These are phyloP conservation scores for Teratosphaeria pseudoeucalypti DNA, from an alignment of 2,329 filamentous ascomycete genomes.

Conservation along the genomic window DNA sequence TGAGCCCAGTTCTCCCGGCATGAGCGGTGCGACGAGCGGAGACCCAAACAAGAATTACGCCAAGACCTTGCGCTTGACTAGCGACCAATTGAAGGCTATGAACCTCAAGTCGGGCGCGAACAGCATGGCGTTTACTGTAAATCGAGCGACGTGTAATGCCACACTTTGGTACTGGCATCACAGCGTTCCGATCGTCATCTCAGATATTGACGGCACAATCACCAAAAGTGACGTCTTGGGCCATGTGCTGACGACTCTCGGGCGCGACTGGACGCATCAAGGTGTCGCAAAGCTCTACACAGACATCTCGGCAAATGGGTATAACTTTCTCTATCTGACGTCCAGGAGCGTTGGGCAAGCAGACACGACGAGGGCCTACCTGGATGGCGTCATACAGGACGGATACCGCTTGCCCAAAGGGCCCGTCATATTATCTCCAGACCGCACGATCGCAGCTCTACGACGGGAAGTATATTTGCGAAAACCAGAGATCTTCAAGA, in stretches of 20 bases:
- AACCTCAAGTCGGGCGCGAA: constrained; percentile 79
- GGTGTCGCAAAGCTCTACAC: constrained; percentile 96
- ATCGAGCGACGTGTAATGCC: constrained; percentile 81
- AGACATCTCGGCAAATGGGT: constrained; percentile 89
- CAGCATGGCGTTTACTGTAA: constrained; percentile 91
- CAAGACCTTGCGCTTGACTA: constrained; percentile 89
- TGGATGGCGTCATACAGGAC: constrained; percentile 82
- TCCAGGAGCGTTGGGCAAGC: constrained; percentile 88
- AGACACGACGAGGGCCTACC: constrained; percentile 78
- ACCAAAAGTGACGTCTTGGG: constrained; percentile 62
- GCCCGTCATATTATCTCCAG: constrained; percentile 88
- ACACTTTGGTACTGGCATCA: constrained; percentile 91
- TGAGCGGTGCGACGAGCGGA: constrained; percentile 31
- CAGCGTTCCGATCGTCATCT: constrained; percentile 89
- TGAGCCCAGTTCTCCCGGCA: constrained; percentile 40
- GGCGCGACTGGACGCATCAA: constrained; percentile 93
- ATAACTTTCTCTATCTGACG: constrained; percentile 97
- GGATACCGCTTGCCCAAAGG: constrained; percentile 77
- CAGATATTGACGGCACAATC: constrained; percentile 96
- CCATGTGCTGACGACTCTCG: constrained; percentile 92
- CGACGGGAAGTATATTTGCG: constrained; percentile 87
- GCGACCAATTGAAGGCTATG: constrained; percentile 83
- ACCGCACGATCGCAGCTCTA: constrained; percentile 86
- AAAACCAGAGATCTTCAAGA: constrained; percentile 98
- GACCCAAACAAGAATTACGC: constrained; percentile 82